Evolutionary conservation across 768 basidiomycete species (phyloP), one percentile per base, ranked within the genome.

Genomic region (Mycena rosella): DNA sequence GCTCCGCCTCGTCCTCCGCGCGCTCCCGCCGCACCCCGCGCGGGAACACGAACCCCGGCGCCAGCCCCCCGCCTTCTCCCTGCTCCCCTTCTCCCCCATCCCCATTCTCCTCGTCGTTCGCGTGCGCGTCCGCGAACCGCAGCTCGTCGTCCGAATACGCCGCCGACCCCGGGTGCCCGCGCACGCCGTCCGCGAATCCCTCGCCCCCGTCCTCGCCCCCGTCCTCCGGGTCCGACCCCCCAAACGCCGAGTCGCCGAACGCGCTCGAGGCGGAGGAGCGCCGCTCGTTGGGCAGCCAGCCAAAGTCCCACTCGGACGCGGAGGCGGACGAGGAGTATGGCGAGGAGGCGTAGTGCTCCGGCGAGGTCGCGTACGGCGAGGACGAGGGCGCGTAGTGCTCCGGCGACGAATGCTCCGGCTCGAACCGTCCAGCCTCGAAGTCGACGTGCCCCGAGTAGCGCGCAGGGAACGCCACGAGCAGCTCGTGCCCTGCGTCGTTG

Each of bases 1-100:
- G 80, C 65, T 84, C 75, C 49, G 82, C 77, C 27, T 73, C 74
- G 24, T 78, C 73, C 26, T n/a, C 22, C 71, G 9, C 61, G 34
- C 72, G 18, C 29, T 17, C 32, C 9, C 57, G 32, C 17, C 38
- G 7, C 5, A 13, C 10, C 38, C 10, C 5, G 7, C 53, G 17
- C 24, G 65, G 69, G 47, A 67, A 67, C 44, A 63, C 64, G 29
- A 67, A 71, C 26, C 27, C 49, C 49, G 49, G 27, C 27, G 49
- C 26, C 13, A 49, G 26, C 8, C 32, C n/a, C 9, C 52, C 17
- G n/a, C n/a, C n/a, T 30, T 5, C 29, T 3, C 51, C 22, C 30
- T 20, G 34, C 34, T 36, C 34, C 34, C 7, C n/a, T n/a, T n/a
- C n/a, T n/a, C n/a, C 34, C 34, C 8, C 38, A 15, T 40, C 38